These are phyloP conservation scores for Globisporangium irregulare DNA, from an alignment of 352 stramenopile genomes.

Conservation along the genomic window DNA sequence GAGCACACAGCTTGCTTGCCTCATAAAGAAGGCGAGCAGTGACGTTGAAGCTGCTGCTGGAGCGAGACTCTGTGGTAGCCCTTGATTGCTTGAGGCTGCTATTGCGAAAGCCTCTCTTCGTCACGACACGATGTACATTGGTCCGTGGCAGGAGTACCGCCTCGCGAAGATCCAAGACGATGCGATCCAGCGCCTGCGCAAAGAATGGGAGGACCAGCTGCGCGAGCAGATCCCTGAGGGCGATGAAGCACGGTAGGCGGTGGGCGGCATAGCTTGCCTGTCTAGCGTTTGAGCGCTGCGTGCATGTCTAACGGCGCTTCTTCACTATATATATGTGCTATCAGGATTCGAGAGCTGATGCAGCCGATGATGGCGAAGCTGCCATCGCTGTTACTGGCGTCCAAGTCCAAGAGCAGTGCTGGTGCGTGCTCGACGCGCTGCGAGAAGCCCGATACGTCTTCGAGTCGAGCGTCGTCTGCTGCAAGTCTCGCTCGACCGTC, in stretches of 20 bases:
- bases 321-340: neutral
- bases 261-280: no score
- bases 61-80: neutral
- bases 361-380: conserved; percentile 71
- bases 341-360: conserved; percentile 76
- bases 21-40: neutral
- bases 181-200: conserved; percentile 59
- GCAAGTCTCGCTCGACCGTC: neutral
- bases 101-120: neutral
- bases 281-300: no score
- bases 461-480: conserved; percentile 9
- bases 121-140: conserved; percentile 67
- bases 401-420: conserved; percentile 26
- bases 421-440: neutral
- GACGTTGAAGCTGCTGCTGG: neutral
- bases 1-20: neutral
- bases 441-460: conserved; percentile 9
- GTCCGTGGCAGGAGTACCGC: conserved; percentile 83
- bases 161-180: conserved; percentile 83
- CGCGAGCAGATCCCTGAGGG: conserved; percentile 40
- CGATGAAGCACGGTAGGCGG: conserved; percentile 39
- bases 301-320: neutral
- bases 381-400: conserved; percentile 55
- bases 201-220: conserved; percentile 65
- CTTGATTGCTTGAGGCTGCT: neutral